A percentile compares a stretch with the other conserved stretches of the same genome.
Conservation (phyloP, 257 asterid genomes). For the Primulina eburnea region DNA sequence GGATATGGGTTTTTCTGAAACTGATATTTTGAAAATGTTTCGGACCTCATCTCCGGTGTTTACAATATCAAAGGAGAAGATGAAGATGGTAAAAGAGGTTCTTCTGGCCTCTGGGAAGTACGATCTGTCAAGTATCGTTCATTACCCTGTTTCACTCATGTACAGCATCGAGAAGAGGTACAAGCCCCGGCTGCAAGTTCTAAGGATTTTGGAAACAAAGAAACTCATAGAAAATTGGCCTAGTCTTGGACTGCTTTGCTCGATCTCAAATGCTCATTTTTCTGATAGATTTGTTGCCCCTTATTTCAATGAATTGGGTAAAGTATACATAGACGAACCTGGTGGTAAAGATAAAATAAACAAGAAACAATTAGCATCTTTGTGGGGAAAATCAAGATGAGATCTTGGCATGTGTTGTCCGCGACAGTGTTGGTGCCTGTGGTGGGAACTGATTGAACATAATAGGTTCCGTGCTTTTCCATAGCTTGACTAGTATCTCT, state of each 20-base stretch:
- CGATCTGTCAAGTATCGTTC: conserved; percentile 20
- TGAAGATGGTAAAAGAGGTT: conserved; percentile 25
- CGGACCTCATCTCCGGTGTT: conserved; percentile 29
- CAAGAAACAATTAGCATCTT: neutral
- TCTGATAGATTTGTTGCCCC: conserved; percentile 28
- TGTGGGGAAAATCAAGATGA: neutral
- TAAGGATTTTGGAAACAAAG: conserved; percentile 32
- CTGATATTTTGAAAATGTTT: conserved; percentile 26
- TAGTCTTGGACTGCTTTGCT: conserved; percentile 10
- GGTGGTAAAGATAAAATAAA: neutral
- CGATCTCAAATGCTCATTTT: conserved; percentile 15
- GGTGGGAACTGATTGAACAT: neutral
- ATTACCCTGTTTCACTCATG: conserved; percentile 25
- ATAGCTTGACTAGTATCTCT: neutral
- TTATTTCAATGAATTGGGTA: conserved; percentile 25
- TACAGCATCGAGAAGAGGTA: conserved; percentile 37
- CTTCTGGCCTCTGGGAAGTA: conserved; percentile 34
- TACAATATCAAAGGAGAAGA: conserved; percentile 27
- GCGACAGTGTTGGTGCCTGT: neutral
- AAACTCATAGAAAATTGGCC: conserved; percentile 30
- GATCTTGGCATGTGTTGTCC: neutral
- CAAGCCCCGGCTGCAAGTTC: conserved; percentile 33
- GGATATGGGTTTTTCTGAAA: conserved; percentile 35
- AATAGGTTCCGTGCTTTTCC: neutral
- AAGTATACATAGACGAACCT: neutral